Conservation (phyloP, 2,329 filamentous ascomycete species). For the Peltaster fructicola region DNA sequence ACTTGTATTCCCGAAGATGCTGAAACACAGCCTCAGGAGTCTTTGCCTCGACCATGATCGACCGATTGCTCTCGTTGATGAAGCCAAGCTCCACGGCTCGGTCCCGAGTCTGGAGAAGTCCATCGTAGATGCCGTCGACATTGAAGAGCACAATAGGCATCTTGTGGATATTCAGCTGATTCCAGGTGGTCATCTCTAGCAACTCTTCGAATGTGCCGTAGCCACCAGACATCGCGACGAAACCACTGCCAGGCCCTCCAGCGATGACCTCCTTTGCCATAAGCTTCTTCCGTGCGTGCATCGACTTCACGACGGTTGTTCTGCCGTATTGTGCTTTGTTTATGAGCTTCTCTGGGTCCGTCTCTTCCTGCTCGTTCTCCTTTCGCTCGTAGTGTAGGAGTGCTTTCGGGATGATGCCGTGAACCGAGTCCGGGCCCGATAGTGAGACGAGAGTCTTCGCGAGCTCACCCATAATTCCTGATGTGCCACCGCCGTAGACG, state of each 20-base stretch:
- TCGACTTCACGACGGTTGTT: conserved; percentile 80
- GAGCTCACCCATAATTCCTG: conserved; percentile 89
- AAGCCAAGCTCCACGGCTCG: conserved; percentile 63
- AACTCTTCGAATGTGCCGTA: conserved; percentile 95
- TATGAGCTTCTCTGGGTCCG: conserved; percentile 31
- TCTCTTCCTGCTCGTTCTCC: conserved; percentile 24
- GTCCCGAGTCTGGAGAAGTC: conserved; percentile 64
- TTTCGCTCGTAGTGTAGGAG: conserved; percentile 62
- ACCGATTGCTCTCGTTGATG: conserved; percentile 49
- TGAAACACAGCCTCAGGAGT: conserved; percentile 55
- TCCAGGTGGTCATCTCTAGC: conserved; percentile 79
- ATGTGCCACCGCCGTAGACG: conserved; percentile 88
- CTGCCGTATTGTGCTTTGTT: conserved; percentile 53
- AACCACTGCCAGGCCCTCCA: conserved; percentile 68
- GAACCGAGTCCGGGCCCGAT: conserved; percentile 62
- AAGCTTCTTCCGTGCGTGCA: conserved; percentile 88
- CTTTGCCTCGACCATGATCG: conserved; percentile 63
- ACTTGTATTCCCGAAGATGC: conserved; percentile 55
- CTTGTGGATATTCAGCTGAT: conserved; percentile 83
- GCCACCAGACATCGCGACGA: conserved; percentile 74
- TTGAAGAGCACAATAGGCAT: conserved; percentile 68
- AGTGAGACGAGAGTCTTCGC: conserved; percentile 72
- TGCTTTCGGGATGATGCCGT: conserved; percentile 82
- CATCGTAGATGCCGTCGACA: conserved; percentile 82
- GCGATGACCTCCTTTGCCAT: conserved; percentile 80